Evolutionary conservation across 1,284 basidiomycete species (phyloP).

Genomic region (Inonotus hispidus): DNA sequence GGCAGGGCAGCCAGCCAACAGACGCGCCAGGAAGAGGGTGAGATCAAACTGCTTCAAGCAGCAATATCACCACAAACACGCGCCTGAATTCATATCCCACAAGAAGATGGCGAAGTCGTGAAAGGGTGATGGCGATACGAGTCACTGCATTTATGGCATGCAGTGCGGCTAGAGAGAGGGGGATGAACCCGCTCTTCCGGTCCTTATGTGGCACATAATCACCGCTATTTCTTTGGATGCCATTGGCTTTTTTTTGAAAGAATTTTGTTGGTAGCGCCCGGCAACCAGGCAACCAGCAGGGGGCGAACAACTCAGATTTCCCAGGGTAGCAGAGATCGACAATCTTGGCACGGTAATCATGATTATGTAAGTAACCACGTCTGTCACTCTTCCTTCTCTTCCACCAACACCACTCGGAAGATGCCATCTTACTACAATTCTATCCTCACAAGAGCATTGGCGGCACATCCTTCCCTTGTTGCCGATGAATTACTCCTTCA

Average conservation of each 20-base stretch:
- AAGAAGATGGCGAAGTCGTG: slow-evolving; percentile 1
- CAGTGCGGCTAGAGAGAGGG: not conserved
- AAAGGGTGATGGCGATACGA: not conserved
- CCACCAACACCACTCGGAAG: not conserved
- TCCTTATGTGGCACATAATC: not conserved
- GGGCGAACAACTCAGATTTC: not conserved
- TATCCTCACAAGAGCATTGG: slow-evolving; percentile 41
- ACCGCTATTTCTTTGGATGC: not conserved
- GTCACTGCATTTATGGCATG: not conserved
- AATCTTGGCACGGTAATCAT: not conserved
- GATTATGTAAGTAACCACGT: not conserved
- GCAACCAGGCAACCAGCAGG: not conserved
- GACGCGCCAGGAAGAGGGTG: not conserved
- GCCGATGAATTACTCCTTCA: slow-evolving; percentile 48
- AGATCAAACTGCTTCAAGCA: slow-evolving; percentile 13
- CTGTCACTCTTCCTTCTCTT: not conserved
- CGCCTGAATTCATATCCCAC: slow-evolving; percentile 6
- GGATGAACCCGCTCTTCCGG: not conserved
- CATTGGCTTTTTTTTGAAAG: slow-evolving; percentile 1
- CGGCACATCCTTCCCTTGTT: slow-evolving; percentile 40
- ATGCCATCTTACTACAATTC: slow-evolving; percentile 44
- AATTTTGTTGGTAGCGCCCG: not conserved
- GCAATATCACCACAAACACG: slow-evolving; percentile 12
- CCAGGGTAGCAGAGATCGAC: not conserved
- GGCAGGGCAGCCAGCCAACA: not conserved